phyloP scores from a whole-genome alignment of 768 basidiomycete genomes.

The Pleurotus djamor region DNA sequence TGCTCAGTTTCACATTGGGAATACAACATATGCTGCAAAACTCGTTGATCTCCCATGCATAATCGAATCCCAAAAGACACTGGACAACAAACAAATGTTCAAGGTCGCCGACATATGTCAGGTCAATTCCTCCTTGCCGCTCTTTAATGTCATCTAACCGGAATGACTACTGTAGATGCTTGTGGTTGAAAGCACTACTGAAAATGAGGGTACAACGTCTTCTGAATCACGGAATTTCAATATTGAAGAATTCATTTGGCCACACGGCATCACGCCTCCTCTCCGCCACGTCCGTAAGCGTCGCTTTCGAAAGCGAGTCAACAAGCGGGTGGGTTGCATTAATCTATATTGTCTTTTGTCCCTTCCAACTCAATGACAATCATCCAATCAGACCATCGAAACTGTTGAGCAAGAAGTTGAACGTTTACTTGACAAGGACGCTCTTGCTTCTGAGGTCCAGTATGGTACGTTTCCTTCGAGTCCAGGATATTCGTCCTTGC shows the following conservation, averaged over 20 bases:
- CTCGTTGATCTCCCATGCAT: slow-evolving; percentile 95
- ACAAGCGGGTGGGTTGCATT: slow-evolving; percentile 61
- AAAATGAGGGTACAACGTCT: slow-evolving; percentile 63
- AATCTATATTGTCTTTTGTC: background rate
- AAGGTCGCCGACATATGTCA: slow-evolving; percentile 99
- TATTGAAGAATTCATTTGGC: slow-evolving; percentile 96
- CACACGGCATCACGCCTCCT: slow-evolving; percentile 94
- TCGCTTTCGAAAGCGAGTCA: slow-evolving; percentile 88
- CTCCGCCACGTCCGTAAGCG: slow-evolving; percentile 88
- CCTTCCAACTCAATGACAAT: background rate
- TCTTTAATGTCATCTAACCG: slow-evolving; percentile 10
- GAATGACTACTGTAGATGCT: slow-evolving; percentile 67
- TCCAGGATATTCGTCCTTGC: background rate
- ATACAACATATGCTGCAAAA: slow-evolving; percentile 82
- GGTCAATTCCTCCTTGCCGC: slow-evolving; percentile 38
- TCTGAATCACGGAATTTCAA: slow-evolving; percentile 68
- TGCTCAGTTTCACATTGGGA: slow-evolving; percentile 85
- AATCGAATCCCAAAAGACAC: slow-evolving; percentile 91
- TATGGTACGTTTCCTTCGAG: slow-evolving; percentile 49
- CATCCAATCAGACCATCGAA: slow-evolving; percentile 72
- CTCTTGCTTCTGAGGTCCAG: slow-evolving; percentile 70
- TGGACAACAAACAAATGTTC: slow-evolving; percentile 97
- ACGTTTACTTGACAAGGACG: slow-evolving; percentile 78
- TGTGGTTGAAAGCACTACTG: slow-evolving; percentile 75
- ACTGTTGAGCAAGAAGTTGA: slow-evolving; percentile 94